Conservation (phyloP, 2,329 filamentous ascomycete species). For the Didymella keratinophila region DNA sequence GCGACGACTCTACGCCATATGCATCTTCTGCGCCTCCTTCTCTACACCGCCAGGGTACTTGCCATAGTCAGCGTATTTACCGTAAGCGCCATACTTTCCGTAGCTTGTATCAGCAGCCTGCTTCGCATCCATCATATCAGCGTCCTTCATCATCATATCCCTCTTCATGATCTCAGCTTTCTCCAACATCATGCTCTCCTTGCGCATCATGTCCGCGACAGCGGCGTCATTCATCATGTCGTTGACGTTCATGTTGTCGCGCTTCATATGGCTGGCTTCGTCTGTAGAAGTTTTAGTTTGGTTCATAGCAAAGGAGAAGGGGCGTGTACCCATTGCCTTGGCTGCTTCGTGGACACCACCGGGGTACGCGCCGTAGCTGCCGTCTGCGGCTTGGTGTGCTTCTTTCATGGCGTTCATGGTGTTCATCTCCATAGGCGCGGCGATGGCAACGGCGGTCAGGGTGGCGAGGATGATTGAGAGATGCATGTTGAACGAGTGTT, state of each 20-base stretch:
- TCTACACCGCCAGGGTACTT: conserved; percentile 12
- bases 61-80: conserved; percentile 8
- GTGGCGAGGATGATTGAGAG: conserved; percentile 22
- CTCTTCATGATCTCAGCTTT: neutral
- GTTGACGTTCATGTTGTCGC: neutral
- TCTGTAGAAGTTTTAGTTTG: neutral
- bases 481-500: conserved; percentile 24
- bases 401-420: too few relatives aligned
- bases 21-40: conserved; percentile 13
- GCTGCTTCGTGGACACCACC: conserved; percentile 7
- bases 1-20: neutral
- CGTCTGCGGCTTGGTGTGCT: neutral
- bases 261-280: conserved; percentile 12
- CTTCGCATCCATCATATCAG: neutral
- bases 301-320: too few relatives aligned
- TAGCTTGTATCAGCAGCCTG: conserved; percentile 17
- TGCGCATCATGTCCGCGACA: neutral
- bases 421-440: conserved; percentile 21
- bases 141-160: neutral
- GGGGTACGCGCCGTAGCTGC: neutral
- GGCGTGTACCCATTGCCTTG: neutral
- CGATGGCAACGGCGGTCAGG: conserved; percentile 19
- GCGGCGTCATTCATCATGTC: neutral
- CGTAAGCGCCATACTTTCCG: conserved; percentile 16
- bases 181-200: conserved; percentile 2